Base-by-base conservation (phyloP, 176 grass and related monocot species). In the sorghum (Sorghum bicolor) region DNA sequence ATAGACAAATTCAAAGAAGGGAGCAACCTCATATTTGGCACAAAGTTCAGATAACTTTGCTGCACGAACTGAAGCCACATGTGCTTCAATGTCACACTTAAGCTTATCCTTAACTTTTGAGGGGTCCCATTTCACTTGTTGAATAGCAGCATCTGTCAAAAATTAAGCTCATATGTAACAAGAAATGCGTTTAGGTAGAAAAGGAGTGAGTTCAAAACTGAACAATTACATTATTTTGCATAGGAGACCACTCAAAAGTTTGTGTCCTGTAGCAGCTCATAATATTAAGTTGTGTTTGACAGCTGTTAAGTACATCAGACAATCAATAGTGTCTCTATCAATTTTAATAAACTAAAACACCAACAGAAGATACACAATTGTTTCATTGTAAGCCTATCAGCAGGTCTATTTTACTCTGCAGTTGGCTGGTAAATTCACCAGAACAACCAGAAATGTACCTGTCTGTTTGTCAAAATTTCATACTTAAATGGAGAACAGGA, bases 101-200 rank as follows among this genome's bases (percentile, higher is more conserved):
- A 98, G 89, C 80, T 98, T 96, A 80, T 98, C 96, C 71, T 84
- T 88, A 75, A 94, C 77, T 92, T 96, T 98, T 15, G 87, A 96
- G 55, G 96, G 83, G 32, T 98, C 87, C 96, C 96, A 96, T 24
- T 85, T 95, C 85, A 92, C 91, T 96, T 95, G 96, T 66, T 94
- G 71, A 82, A 96, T 92, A 83, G 89, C 77, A 86, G 93, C 91
- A 81, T 98, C 93, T 98, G 87, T 58, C 32, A 79, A 77, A 67
- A 4, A 64, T 84, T 82, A 61, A 61, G 14, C 63, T 19, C 63
- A 45, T 45, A 65, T 65, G 31, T 86, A 22, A 7, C 50, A 86
- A 47, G 28, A 83, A 38, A 73, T 41, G 24, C 60, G 36, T 79
- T 41, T 85, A 75, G 22, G 60, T 28, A 81, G 38, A 69, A 28